phyloP scores from a whole-genome alignment of 163 green algal species.

The Picocystis sp. region DNA sequence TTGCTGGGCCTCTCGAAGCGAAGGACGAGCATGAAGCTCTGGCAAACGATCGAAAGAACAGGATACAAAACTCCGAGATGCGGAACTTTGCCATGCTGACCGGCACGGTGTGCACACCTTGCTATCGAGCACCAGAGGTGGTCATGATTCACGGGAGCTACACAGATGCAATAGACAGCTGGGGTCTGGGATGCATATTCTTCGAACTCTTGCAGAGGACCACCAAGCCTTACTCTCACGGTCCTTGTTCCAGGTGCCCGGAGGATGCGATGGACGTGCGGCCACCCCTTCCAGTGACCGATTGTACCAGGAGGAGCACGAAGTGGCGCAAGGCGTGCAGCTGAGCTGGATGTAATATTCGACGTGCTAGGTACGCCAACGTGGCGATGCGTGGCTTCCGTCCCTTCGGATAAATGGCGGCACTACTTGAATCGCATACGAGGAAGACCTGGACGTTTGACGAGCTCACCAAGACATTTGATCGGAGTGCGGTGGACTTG shows the following conservation, averaged over 20 bases:
- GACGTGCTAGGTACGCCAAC: conserved; percentile 67
- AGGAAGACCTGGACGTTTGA: conserved; percentile 9
- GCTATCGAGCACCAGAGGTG: conserved; percentile 72
- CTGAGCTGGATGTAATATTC: conserved; percentile 61
- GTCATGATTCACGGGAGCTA: conserved; percentile 71
- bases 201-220: conserved; percentile 68
- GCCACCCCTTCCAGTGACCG: not conserved
- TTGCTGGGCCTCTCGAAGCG: no score
- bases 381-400: conserved; percentile 53
- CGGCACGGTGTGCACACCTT: conserved; percentile 63
- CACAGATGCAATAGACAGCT: conserved; percentile 69
- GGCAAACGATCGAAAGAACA: not conserved
- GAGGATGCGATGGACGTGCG: not conserved
- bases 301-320: conserved; percentile 1
- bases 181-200: conserved; percentile 71
- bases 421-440: conserved; percentile 47
- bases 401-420: conserved; percentile 42
- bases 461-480: not conserved
- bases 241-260: not conserved
- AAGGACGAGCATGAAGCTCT: conserved; percentile 1
- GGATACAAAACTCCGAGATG: not conserved
- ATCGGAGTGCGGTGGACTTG: conserved; percentile 44
- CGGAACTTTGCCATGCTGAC: conserved; percentile 2
- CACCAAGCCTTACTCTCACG: not conserved
- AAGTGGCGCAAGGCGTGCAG: conserved; percentile 7